phyloP scores from a whole-genome alignment of 1,139 yeast species.

The Diutina siamensis region DNA sequence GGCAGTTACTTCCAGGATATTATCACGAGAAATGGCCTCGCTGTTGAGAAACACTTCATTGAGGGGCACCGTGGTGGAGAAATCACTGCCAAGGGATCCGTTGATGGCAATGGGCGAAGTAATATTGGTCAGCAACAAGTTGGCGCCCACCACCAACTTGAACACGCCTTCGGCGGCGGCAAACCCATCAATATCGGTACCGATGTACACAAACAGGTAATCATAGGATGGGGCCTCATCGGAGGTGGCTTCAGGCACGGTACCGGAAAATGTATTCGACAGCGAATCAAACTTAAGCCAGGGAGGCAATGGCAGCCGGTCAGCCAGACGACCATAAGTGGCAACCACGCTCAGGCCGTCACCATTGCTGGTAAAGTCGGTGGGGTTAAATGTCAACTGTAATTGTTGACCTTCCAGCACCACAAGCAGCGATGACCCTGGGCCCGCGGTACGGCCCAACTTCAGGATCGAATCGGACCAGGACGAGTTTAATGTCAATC shows the following conservation, averaged over 20 bases:
- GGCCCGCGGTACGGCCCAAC: neutral
- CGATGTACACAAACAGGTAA: slow-evolving; percentile 66
- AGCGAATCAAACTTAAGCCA: slow-evolving; percentile 69
- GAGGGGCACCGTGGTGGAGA: slow-evolving; percentile 50
- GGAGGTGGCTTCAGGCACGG: slow-evolving; percentile 79
- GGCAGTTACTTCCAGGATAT: slow-evolving; percentile 43
- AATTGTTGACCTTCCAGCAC: slow-evolving; percentile 59
- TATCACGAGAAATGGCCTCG: slow-evolving; percentile 26
- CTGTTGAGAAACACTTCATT: slow-evolving; percentile 52
- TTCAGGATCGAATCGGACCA: neutral
- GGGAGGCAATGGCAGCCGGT: slow-evolving; percentile 80
- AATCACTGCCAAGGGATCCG: slow-evolving; percentile 49
- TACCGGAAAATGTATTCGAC: slow-evolving; percentile 66
- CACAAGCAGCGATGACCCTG: slow-evolving; percentile 27
- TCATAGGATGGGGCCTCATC: slow-evolving; percentile 75
- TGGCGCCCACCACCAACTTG: slow-evolving; percentile 76
- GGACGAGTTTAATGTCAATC: slow-evolving; percentile 30
- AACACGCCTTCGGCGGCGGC: slow-evolving; percentile 65
- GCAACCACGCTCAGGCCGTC: slow-evolving; percentile 40
- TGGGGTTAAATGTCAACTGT: slow-evolving; percentile 45
- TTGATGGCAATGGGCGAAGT: slow-evolving; percentile 43
- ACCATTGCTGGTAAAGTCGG: slow-evolving; percentile 40
- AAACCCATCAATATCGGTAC: slow-evolving; percentile 66
- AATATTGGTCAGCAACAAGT: slow-evolving; percentile 56
- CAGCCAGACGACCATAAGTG: slow-evolving; percentile 75